Evolutionary conservation across 164 flowering plant species (phyloP).

Genomic region (Aristolochia californica): DNA sequence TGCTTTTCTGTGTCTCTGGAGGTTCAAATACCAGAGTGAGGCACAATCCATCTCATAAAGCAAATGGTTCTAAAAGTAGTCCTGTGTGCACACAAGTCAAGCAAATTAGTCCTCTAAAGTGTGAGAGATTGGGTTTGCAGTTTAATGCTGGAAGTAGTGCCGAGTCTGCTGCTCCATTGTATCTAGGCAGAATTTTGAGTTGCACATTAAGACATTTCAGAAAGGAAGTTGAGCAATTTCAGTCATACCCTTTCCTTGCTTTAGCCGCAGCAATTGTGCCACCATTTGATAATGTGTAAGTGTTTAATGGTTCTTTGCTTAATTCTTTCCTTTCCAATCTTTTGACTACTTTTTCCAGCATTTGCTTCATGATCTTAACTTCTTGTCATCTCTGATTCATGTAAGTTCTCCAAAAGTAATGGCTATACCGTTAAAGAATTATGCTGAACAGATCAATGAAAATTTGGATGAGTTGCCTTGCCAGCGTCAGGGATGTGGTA

Average conservation of each 20-base stretch:
- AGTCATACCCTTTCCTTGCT: slow-evolving; percentile 42
- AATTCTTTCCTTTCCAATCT: not conserved
- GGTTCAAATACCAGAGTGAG: slow-evolving; percentile 22
- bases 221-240: slow-evolving; percentile 35
- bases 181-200: slow-evolving; percentile 31
- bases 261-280: slow-evolving; percentile 70
- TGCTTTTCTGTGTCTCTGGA: slow-evolving; percentile 33
- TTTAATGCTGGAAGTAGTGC: slow-evolving; percentile 18
- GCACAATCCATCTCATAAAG: slow-evolving; percentile 15
- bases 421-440: slow-evolving; percentile 37
- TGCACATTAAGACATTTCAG: slow-evolving; percentile 25
- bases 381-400: slow-evolving; percentile 7
- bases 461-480: slow-evolving; percentile 34
- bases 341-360: not conserved
- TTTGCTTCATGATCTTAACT: not conserved
- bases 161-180: slow-evolving; percentile 12
- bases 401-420: slow-evolving; percentile 42
- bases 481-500: slow-evolving; percentile 33
- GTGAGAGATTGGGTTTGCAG: slow-evolving; percentile 17
- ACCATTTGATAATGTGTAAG: slow-evolving; percentile 62
- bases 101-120: slow-evolving; percentile 15
- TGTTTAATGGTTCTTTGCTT: not conserved
- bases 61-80: slow-evolving; percentile 16
- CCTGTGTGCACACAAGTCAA: slow-evolving; percentile 21
- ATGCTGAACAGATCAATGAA: slow-evolving; percentile 27